Evolutionary conservation across 805 yeast species (phyloP).

Genomic region (Hanseniaspora lachancei): DNA sequence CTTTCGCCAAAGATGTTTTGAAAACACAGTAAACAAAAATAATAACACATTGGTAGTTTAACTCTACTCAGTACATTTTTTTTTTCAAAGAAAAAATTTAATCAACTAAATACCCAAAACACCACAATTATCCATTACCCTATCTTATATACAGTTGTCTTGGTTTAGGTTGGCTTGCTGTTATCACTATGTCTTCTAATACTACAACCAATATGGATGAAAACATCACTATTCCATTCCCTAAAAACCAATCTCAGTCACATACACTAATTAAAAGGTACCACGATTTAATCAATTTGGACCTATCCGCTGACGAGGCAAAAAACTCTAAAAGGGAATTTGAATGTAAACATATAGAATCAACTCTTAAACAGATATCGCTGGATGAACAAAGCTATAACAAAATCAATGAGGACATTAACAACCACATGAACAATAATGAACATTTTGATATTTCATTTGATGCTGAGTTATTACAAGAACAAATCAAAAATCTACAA

Average conservation of each 20-base stretch:
- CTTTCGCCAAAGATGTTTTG: no score
- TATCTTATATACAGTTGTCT: no score
- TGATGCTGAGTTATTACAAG: slow-evolving; percentile 31
- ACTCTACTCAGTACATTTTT: no score
- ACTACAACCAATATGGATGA: background rate
- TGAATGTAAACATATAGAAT: slow-evolving; percentile 36
- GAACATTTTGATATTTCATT: slow-evolving; percentile 29
- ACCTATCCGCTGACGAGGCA: background rate
- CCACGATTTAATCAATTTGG: background rate
- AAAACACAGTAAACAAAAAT: no score
- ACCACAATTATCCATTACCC: no score
- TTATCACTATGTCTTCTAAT: background rate
- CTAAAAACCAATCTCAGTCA: slow-evolving; percentile 1
- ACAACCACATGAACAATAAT: slow-evolving; percentile 18
- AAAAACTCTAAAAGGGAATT: background rate
- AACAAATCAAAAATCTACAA: slow-evolving; percentile 54
- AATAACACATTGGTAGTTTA: no score
- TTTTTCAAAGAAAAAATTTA: no score
- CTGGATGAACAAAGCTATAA: slow-evolving; percentile 30
- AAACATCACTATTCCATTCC: slow-evolving; percentile 8
- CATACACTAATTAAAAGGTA: slow-evolving; percentile 8
- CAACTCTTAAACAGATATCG: slow-evolving; percentile 31
- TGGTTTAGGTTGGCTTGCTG: no score
- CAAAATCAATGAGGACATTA: slow-evolving; percentile 23
- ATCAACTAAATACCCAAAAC: no score